These are phyloP conservation scores for Solanum ossicruentum DNA, from an alignment of 257 asterid species.

Conservation along the genomic window DNA sequence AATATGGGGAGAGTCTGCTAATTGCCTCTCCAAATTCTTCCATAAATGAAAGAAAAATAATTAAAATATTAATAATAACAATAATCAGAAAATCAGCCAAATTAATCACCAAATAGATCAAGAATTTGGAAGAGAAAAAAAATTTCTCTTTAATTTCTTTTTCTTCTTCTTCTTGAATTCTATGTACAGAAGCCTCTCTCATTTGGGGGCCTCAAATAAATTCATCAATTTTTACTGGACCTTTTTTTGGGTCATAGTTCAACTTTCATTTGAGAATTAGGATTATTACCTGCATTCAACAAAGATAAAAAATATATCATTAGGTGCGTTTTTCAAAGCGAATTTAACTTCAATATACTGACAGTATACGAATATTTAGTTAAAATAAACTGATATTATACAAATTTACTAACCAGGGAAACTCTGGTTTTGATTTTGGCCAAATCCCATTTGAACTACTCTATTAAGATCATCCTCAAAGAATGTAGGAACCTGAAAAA, in stretches of 20 bases:
- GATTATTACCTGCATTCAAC: constrained; percentile 33
- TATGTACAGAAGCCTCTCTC: constrained; percentile 89
- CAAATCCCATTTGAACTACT: constrained; percentile 75
- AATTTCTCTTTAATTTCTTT: background rate
- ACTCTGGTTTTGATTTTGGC: constrained; percentile 45
- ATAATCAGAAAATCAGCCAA: background rate
- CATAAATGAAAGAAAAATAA: background rate
- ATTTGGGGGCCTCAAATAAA: constrained; percentile 58
- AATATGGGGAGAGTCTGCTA: constrained; percentile 2
- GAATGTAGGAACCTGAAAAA: constrained; percentile 42
- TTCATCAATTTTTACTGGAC: constrained; percentile 18
- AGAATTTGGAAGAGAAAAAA: background rate
- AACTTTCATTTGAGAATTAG: constrained; percentile 47
- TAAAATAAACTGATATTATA: too few species aligned
- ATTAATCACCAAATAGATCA: background rate
- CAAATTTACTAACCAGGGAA: constrained; percentile 41
- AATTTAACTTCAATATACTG: background rate
- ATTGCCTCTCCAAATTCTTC: background rate
- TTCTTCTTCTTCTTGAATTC: background rate
- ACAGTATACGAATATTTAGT: background rate
- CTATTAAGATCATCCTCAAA: constrained; percentile 84
- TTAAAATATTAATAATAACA: background rate
- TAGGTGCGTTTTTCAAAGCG: background rate
- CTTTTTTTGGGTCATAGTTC: constrained; percentile 30
- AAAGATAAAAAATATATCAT: background rate